Base-by-base conservation (phyloP, 345 rosid species). In the Rubroshorea leprosula region DNA sequence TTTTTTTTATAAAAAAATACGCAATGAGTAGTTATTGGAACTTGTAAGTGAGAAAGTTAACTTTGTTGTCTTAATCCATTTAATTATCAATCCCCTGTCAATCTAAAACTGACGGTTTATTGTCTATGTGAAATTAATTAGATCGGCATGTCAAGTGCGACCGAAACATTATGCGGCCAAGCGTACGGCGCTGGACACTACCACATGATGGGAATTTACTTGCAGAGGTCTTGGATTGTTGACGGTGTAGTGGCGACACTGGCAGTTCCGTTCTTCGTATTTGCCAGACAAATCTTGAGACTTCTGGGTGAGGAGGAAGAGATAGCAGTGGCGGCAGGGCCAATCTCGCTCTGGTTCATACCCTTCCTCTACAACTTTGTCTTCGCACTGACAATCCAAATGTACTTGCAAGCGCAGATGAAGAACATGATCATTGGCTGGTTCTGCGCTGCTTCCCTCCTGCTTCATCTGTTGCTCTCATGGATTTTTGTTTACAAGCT, bases 351-450 rank as follows among this genome's bases (percentile, higher is more conserved):
- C 6, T 22, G 23, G 23, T 49, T 19, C 52, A 49, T 49, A 18
- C 65, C 65, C 7, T 39, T 51, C 39, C 24, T 61, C 19, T 61
- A 51, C 26, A 0, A 6, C 5, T 5, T 23, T 21, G 50, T 61
- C 1, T 41, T 61, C 18, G 0, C 8, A 1, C 25, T 61, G 2
- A 51, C 65, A 12, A 22, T 61, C 8, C 57, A 51, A 51, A 61
- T 51, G 65, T 61, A 23, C 19, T 44, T 61, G n/a, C 65, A 61
- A 41, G 29, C 70, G 23, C 47, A 63, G 47, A 47, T 39, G 17
- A 61, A 61, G 15, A 52, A 39, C 41, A 9, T 51, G 19, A 14
- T 61, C 22, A 24, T 61, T n/a, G 65, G 57, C 18, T 61, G 65
- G 15, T 23, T 52, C 17, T 10, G 24, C 23, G 39, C 50, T 6